A percentile compares a stretch with the other conserved stretches of the same genome.
These are phyloP conservation scores for Macrolepiota albuminosa DNA, from an alignment of 768 basidiomycete species.

Conservation along the genomic window DNA sequence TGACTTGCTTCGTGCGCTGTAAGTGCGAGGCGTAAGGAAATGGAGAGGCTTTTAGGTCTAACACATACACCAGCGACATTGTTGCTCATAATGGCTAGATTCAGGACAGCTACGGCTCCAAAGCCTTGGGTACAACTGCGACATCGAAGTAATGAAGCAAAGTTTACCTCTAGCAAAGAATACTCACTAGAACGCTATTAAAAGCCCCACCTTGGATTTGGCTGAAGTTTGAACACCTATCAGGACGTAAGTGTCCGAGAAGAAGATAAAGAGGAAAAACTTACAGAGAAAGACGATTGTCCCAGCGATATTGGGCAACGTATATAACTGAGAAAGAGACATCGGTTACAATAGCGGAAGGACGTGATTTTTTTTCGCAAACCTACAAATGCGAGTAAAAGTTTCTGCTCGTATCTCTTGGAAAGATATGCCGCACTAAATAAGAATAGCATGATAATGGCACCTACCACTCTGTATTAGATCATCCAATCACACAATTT, in stretches of 20 bases:
- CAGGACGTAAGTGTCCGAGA: neutral
- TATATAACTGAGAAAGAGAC: conserved; percentile 29
- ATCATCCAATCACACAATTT: conserved; percentile 8
- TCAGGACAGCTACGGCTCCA: conserved; percentile 41
- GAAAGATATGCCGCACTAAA: conserved; percentile 40
- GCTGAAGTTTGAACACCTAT: conserved; percentile 33
- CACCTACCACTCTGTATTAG: conserved; percentile 21
- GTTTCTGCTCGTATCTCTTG: conserved; percentile 37
- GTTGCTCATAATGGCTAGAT: conserved; percentile 41
- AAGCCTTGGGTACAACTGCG: conserved; percentile 42
- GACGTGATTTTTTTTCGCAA: neutral
- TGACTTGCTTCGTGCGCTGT: conserved; percentile 44
- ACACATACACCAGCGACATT: conserved; percentile 37
- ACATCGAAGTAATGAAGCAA: neutral
- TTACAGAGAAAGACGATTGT: conserved; percentile 43
- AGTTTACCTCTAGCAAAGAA: neutral
- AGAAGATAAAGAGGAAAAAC: neutral
- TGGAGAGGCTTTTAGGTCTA: neutral
- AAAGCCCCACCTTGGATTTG: conserved; percentile 39
- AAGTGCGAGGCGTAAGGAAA: neutral
- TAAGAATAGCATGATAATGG: conserved; percentile 37
- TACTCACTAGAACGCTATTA: conserved; percentile 45
- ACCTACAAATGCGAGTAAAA: conserved; percentile 39
- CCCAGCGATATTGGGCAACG: conserved; percentile 43
- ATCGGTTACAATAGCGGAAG: neutral